These are phyloP conservation scores for Eucalyptus polybractea DNA, from an alignment of 345 rosid species.

Conservation along the genomic window DNA sequence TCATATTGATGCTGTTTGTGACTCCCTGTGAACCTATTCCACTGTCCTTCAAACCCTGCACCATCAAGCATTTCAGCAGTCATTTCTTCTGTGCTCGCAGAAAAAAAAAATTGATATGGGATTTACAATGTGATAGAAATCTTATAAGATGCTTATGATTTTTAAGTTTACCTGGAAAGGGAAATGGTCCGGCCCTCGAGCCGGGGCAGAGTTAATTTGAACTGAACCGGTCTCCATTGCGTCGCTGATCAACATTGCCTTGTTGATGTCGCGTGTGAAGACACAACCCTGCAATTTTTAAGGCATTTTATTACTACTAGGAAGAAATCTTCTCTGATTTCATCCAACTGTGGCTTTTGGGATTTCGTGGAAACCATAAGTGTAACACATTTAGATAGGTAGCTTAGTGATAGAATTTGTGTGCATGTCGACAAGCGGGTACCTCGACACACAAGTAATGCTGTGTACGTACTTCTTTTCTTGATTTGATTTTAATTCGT, in stretches of 20 bases:
- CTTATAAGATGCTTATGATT: neutral
- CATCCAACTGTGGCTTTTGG: neutral
- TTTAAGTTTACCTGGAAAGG: slow-evolving; percentile 77
- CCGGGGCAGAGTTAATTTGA: slow-evolving; percentile 98
- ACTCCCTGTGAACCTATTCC: slow-evolving; percentile 98
- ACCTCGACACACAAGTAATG: neutral
- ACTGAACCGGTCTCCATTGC: slow-evolving; percentile 99
- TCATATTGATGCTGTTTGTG: slow-evolving; percentile 93
- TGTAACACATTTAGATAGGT: neutral
- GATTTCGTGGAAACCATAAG: neutral
- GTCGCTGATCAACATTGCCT: slow-evolving; percentile 80
- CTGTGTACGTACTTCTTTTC: neutral
- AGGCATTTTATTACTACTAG: neutral
- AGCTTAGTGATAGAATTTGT: neutral
- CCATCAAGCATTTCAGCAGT: neutral
- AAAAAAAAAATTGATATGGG: neutral
- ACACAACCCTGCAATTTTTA: slow-evolving; percentile 61
- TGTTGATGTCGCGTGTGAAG: slow-evolving; percentile 86
- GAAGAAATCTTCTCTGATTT: neutral
- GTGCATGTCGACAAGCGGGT: neutral
- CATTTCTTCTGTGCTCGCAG: neutral
- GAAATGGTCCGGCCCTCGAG: slow-evolving; percentile 98
- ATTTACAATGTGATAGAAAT: neutral
- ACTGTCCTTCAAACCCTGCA: slow-evolving; percentile 93
- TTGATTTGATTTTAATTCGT: neutral